phyloP scores from a whole-genome alignment of 176 grass and related monocot species.

The Cenchrus purpureus region DNA sequence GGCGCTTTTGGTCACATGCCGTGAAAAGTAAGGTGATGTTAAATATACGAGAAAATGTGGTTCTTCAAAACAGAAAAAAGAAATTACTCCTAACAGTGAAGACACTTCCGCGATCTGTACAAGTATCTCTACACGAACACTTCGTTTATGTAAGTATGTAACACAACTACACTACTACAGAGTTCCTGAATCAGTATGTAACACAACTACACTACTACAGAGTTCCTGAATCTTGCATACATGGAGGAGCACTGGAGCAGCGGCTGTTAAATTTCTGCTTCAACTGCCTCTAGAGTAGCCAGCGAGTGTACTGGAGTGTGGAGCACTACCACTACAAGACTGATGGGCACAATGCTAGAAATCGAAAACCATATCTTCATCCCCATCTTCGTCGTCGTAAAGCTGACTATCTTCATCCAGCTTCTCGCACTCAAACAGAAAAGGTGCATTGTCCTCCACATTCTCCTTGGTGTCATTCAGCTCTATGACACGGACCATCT shows the following conservation, averaged over 20 bases:
- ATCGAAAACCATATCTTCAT: slow-evolving; percentile 47
- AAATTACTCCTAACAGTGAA: neutral
- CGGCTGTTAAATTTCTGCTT: neutral
- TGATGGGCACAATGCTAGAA: slow-evolving; percentile 24
- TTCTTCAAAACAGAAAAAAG: neutral
- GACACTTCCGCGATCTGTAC: neutral
- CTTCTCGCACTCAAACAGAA: slow-evolving; percentile 65
- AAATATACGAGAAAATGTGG: neutral
- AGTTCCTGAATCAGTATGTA: neutral
- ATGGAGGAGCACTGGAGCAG: neutral
- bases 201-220: too few relatives aligned
- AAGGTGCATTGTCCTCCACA: slow-evolving; percentile 32
- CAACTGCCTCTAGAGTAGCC: neutral
- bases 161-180: too few relatives aligned
- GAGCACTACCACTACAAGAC: neutral
- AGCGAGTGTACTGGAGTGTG: neutral
- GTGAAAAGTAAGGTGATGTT: neutral
- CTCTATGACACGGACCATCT: slow-evolving; percentile 62
- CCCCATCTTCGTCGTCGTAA: slow-evolving; percentile 35
- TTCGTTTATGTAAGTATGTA: neutral
- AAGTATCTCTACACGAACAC: neutral
- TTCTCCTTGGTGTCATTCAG: slow-evolving; percentile 50
- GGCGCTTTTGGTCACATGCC: neutral
- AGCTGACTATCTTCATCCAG: slow-evolving; percentile 25
- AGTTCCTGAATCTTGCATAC: neutral